Conservation (phyloP, 441 rosid genomes). For the Aleurites moluccanus region DNA sequence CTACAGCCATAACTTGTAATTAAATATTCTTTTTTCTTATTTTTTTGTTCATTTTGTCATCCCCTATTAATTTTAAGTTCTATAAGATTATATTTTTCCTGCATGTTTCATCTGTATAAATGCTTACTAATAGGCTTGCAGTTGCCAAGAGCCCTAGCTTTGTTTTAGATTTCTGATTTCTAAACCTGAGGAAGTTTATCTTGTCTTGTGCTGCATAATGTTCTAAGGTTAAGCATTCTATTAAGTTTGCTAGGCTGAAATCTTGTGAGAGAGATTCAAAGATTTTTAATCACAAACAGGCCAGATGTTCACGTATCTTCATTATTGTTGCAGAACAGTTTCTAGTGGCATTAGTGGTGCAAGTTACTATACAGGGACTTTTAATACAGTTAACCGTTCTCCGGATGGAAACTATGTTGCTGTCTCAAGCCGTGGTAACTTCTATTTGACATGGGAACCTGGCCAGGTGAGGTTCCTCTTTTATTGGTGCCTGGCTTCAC, state of each 20-base stretch:
- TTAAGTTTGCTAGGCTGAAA: background rate
- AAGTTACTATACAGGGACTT: conserved; percentile 93
- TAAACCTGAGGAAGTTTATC: background rate
- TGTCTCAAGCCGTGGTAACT: conserved; percentile 97
- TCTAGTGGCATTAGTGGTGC: conserved; percentile 99
- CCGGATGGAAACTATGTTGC: conserved; percentile 94
- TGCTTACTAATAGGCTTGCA: background rate
- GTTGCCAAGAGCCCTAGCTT: background rate
- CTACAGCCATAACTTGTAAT: background rate
- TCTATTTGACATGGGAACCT: conserved; percentile 96
- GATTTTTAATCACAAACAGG: conserved; percentile 8
- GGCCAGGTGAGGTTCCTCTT: conserved; percentile 62
- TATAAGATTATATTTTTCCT: background rate
- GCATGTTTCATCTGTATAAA: background rate
- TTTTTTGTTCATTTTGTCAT: background rate
- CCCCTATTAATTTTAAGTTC: background rate
- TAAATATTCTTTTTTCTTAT: background rate
- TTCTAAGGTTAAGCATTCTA: background rate
- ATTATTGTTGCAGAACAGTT: conserved; percentile 80
- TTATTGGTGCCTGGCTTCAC: conserved; percentile 16
- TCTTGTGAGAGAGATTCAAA: background rate
- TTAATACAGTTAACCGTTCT: conserved; percentile 90
- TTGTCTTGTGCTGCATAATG: background rate
- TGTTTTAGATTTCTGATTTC: background rate
- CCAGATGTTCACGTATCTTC: conserved; percentile 29